Evolutionary conservation across 2,329 filamentous ascomycete genomes (phyloP).

Genomic region (Calonectria montana): DNA sequence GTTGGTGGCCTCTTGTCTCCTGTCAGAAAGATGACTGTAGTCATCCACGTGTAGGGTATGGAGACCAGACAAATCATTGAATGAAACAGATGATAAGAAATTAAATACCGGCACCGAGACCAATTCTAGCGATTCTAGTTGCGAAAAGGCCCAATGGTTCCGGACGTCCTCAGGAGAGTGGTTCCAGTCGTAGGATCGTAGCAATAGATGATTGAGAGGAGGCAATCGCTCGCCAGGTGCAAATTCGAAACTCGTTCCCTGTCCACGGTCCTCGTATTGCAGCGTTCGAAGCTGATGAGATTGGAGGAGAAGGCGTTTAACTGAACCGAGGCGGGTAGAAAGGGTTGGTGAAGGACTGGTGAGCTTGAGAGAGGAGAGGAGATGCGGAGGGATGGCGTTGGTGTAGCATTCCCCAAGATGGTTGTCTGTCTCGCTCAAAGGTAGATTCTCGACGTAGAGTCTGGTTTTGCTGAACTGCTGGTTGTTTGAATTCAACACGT

Average conservation of each 20-base stretch:
- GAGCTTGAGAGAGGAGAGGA: slow-evolving; percentile 55
- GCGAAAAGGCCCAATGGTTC: slow-evolving; percentile 59
- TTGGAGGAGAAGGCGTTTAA: slow-evolving; percentile 56
- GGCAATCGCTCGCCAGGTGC: slow-evolving; percentile 54
- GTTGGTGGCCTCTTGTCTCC: slow-evolving; percentile 52
- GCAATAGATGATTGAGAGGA: slow-evolving; percentile 52
- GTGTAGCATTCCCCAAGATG: slow-evolving; percentile 51
- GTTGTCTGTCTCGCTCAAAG: slow-evolving; percentile 50
- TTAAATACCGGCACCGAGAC: slow-evolving; percentile 57
- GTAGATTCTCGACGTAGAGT: slow-evolving; percentile 55
- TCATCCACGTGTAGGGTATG: slow-evolving; percentile 57
- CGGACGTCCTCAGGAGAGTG: slow-evolving; percentile 52
- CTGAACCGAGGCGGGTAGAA: slow-evolving; percentile 52
- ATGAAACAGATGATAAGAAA: slow-evolving; percentile 56
- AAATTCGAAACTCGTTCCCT: slow-evolving; percentile 59
- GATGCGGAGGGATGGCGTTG: slow-evolving; percentile 51
- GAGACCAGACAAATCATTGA: slow-evolving; percentile 50
- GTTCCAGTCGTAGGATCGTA: slow-evolving; percentile 63
- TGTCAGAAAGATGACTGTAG: slow-evolving; percentile 53
- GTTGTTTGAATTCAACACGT: slow-evolving; percentile 49
- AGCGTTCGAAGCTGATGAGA: slow-evolving; percentile 51
- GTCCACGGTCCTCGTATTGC: slow-evolving; percentile 57
- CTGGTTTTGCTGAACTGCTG: slow-evolving; percentile 43
- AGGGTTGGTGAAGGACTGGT: slow-evolving; percentile 53
- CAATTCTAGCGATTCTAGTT: slow-evolving; percentile 54